Conservation (phyloP, 179 eudicot genomes). For the Spergularia azorica region DNA sequence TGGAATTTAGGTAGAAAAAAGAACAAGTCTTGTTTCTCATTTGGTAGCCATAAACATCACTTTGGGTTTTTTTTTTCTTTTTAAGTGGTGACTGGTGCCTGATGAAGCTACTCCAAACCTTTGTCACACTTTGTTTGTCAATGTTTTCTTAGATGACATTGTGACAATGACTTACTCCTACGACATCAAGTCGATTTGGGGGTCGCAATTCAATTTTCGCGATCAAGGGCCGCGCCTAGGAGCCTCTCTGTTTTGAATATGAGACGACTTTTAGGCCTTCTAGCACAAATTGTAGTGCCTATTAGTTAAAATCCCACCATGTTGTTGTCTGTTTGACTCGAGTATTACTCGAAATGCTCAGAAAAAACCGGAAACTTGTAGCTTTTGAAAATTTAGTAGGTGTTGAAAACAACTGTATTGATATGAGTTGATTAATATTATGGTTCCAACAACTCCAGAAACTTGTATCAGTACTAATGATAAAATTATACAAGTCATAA, state of each 20-base stretch:
- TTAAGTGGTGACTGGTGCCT: neutral
- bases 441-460: constrained; percentile 22
- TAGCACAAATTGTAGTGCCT: too few species aligned
- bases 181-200: too few species aligned
- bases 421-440: too few species aligned
- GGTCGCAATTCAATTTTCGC: too few species aligned
- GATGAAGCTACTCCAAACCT: neutral
- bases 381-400: too few species aligned
- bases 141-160: constrained; percentile 11
- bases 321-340: neutral
- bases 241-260: too few species aligned
- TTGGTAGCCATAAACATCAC: constrained; percentile 17
- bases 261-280: too few species aligned
- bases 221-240: too few species aligned
- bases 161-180: constrained; percentile 20
- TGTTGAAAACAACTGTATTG: too few species aligned
- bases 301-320: neutral
- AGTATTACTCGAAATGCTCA: neutral
- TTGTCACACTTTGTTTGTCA: constrained; percentile 5
- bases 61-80: neutral
- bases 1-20: constrained; percentile 20
- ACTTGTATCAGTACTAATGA: neutral
- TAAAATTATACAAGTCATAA: too few species aligned
- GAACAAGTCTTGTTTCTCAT: neutral
- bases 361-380: too few species aligned